These are phyloP conservation scores for Penicillium cosmopolitanum DNA, from an alignment of 495 filamentous ascomycete genomes.

Conservation along the genomic window DNA sequence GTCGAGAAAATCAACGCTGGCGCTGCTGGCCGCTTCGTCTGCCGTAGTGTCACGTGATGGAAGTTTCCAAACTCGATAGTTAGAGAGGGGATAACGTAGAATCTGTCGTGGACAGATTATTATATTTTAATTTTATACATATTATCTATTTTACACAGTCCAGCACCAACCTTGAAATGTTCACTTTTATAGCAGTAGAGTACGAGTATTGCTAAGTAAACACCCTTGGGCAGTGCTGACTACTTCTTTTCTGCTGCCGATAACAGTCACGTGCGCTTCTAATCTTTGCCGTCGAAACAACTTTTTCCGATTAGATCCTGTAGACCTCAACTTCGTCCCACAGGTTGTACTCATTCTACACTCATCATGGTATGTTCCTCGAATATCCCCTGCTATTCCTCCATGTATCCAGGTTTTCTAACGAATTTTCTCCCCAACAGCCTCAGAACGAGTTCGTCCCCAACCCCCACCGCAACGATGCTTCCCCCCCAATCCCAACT, in stretches of 20 bases:
- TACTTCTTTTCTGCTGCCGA: conserved; percentile 14
- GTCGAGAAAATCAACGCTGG: conserved; percentile 40
- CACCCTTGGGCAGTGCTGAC: no score
- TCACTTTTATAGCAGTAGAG: no score
- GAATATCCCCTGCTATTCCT: not conserved
- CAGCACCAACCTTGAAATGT: no score
- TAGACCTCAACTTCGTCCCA: conserved; percentile 23
- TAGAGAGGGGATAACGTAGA: not conserved
- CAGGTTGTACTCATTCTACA: conserved; percentile 23
- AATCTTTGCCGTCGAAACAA: conserved; percentile 39
- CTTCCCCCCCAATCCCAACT: conserved; percentile 1
- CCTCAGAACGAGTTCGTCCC: conserved; percentile 78
- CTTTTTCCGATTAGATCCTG: conserved; percentile 44
- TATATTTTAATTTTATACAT: no score
- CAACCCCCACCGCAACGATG: conserved; percentile 22
- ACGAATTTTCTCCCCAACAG: conserved; percentile 42
- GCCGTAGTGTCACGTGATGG: conserved; percentile 37
- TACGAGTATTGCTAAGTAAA: no score
- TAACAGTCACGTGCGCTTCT: conserved; percentile 32
- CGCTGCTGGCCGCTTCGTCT: conserved; percentile 29
- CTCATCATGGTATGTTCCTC: conserved; percentile 43
- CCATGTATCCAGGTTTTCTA: conserved; percentile 8
- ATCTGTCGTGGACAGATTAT: not conserved
- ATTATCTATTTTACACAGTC: no score
- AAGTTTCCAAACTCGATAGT: not conserved